Base-by-base conservation (phyloP, 352 stramenopile species). In the Phytophthora tubulina region DNA sequence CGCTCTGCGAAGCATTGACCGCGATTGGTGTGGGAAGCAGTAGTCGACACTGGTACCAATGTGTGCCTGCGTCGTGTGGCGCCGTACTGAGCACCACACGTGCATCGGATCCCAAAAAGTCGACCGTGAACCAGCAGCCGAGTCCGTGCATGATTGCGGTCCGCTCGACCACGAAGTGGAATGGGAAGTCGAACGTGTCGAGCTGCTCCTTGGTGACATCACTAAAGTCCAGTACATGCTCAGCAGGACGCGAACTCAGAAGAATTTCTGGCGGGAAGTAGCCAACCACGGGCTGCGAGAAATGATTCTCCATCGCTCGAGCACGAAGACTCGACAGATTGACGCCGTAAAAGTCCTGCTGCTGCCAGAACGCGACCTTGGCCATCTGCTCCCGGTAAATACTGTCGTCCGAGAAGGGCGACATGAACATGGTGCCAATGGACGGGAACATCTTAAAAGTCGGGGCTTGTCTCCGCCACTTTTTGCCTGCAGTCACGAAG, bases 71-170 rank as follows among this genome's bases (percentile, higher is more conserved):
- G 17, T 89, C 82, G 13, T 92, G 82, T 2, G 86, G 88, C 14
- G 79, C 87, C 11, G 95, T 98, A 66, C 83, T 97, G 13, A 98
- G 84, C 50, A 95, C 84, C 7, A 98, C 83, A 6, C 81, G 78
- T 8, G 89, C 73, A 31, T 85, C 83, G 14, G 84, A 94, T 3
- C 97, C 97, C 42, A 91, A 82, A 69, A 99, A 99, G 74, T 99
- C 96, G 31, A 99, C 92, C 4, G 96, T 99, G 80, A 99, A 99
- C 98, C 98, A 99, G 69, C 97, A 98, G 21, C 96, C 98, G 51
- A 99, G 90, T 5, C 97, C 98, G 77, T 98, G 98, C 64, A 99
- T 86, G 44, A 98, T 93, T 5, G 93, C 93, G 63, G 96, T 98
- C 31, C 88, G 90, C 33, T 91, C 90, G 21, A 98, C 88, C 13